Conservation (phyloP, 495 filamentous ascomycete species). For the Penicillium bovifimosum region DNA sequence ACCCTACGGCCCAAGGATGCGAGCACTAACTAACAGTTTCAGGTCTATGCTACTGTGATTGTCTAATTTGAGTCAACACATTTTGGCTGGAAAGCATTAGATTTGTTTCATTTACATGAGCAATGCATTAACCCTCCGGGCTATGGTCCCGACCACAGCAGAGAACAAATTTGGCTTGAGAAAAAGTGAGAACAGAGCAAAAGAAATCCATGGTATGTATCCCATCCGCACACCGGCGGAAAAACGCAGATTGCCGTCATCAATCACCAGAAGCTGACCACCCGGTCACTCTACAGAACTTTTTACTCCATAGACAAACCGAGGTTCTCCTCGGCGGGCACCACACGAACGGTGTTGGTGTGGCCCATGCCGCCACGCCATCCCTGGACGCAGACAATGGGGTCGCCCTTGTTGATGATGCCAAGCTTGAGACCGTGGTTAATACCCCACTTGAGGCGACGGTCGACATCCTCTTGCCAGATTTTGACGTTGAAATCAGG, state of each 20-base stretch:
- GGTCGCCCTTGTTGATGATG: constrained; percentile 74
- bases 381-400: constrained; percentile 92
- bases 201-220: constrained; percentile 22
- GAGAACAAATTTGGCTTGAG: constrained; percentile 17
- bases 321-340: constrained; percentile 63
- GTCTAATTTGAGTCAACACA: constrained; percentile 12
- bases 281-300: constrained; percentile 6
- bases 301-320: constrained; percentile 41
- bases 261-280: constrained; percentile 12
- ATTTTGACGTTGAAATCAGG: constrained; percentile 82
- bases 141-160: constrained; percentile 21
- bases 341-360: constrained; percentile 85
- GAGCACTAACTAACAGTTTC: not conserved
- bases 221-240: constrained; percentile 26
- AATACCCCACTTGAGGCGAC: constrained; percentile 93
- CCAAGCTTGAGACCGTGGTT: constrained; percentile 75
- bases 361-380: constrained; percentile 97
- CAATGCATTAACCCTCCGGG: constrained; percentile 21
- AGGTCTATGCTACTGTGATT: constrained; percentile 6
- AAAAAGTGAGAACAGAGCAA: constrained; percentile 9
- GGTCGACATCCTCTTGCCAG: constrained; percentile 99
- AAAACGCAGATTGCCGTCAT: constrained; percentile 9
- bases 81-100: constrained; percentile 20
- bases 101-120: constrained; percentile 29
- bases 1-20: not conserved